A percentile compares a stretch with the other conserved stretches of the same genome.
These are phyloP conservation scores for Calvatia gigantea DNA, from an alignment of 768 basidiomycete genomes.

Conservation along the genomic window DNA sequence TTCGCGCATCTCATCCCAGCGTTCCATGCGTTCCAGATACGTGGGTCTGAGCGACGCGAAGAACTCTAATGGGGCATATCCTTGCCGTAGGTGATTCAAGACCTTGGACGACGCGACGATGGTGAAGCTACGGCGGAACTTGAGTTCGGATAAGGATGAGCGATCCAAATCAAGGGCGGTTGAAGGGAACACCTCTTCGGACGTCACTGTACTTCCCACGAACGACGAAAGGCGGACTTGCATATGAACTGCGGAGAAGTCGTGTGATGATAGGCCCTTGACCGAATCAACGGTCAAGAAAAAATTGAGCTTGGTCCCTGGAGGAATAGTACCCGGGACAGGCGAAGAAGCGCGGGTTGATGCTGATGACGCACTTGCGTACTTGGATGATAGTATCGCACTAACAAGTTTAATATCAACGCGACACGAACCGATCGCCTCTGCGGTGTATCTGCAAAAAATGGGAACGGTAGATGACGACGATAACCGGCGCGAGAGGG, in stretches of 20 bases:
- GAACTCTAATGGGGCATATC: conserved; percentile 86
- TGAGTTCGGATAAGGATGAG: conserved; percentile 72
- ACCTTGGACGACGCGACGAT: conserved; percentile 74
- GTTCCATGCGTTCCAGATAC: conserved; percentile 85
- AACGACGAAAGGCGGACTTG: conserved; percentile 89
- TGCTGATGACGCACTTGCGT: conserved; percentile 55
- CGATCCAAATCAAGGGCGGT: conserved; percentile 68
- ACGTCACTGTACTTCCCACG: conserved; percentile 60
- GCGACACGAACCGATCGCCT: conserved; percentile 94
- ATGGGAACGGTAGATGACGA: conserved; percentile 80
- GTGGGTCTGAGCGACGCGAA: conserved; percentile 80
- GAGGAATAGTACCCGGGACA: conserved; percentile 57
- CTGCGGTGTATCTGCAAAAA: conserved; percentile 90
- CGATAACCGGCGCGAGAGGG: conserved; percentile 73
- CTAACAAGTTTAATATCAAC: conserved; percentile 81
- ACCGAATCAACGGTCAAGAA: conserved; percentile 83
- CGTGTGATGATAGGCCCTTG: conserved; percentile 85
- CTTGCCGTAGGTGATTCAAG: conserved; percentile 63
- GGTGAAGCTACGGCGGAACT: conserved; percentile 80
- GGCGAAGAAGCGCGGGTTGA: conserved; percentile 79
- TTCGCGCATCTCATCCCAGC: conserved; percentile 93
- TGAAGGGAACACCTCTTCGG: conserved; percentile 85
- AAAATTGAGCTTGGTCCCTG: conserved; percentile 82
- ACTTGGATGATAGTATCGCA: conserved; percentile 57
- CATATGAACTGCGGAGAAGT: conserved; percentile 82